phyloP scores from a whole-genome alignment of 208 protist genomes.

The Wallacemonas sp. region DNA sequence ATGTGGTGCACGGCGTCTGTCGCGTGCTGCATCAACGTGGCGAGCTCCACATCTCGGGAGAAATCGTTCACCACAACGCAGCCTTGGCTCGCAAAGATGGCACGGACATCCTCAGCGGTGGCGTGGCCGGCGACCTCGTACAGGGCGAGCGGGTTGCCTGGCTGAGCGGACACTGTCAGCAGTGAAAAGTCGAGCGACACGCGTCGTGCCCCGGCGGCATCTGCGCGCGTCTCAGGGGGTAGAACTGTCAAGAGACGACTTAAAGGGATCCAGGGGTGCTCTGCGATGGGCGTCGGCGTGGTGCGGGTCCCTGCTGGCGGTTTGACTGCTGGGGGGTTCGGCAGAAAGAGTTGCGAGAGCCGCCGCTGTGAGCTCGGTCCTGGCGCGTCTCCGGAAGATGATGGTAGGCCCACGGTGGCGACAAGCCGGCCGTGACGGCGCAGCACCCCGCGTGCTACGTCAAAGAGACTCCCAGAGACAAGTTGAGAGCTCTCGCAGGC shows the following conservation, averaged over 20 bases:
- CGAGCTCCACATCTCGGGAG: conserved; percentile 49
- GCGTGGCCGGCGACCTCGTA: conserved; percentile 65
- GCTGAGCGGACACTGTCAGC: conserved; percentile 29
- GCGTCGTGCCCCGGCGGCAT: not conserved
- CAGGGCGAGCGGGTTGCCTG: conserved; percentile 42
- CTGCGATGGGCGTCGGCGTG: no score
- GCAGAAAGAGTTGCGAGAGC: no score
- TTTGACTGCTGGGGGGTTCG: no score
- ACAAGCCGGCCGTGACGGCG: not conserved
- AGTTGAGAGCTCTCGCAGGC: no score
- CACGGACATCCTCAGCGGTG: conserved; percentile 64
- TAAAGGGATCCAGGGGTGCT: not conserved
- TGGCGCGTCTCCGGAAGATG: no score
- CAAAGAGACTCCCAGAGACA: not conserved
- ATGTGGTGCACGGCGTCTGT: conserved; percentile 23
- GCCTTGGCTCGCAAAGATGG: conserved; percentile 58
- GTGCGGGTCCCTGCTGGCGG: no score
- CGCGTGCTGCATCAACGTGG: conserved; percentile 21
- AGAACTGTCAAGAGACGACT: not conserved
- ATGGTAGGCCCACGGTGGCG: not conserved
- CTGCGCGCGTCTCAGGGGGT: not conserved
- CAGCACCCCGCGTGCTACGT: not conserved
- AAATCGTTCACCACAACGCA: conserved; percentile 75
- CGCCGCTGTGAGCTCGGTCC: no score
- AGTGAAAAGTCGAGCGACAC: conserved; percentile 37